Evolutionary conservation across 2,329 filamentous ascomycete species (phyloP), one percentile per base, ranked within the genome.

Genomic region (Alternaria infectoria): DNA sequence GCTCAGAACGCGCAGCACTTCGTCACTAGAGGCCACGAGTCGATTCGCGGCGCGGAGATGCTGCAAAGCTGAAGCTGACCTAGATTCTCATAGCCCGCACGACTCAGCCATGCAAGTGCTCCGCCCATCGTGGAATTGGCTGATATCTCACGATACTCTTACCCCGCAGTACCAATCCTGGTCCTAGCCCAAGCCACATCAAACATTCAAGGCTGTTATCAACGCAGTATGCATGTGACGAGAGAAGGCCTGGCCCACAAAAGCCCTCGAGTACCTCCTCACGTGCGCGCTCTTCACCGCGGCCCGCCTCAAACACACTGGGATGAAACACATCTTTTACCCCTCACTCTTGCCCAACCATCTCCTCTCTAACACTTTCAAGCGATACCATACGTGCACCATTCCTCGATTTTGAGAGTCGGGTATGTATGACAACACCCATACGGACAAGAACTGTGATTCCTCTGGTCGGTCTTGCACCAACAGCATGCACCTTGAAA

Each of bases 1-100:
- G 45, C n/a, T 50, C 26, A 23, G 6, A 30, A 40, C 23, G 26
- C 25, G 28, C 59, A 57, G 54, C 46, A 49, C 47, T 50, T 17
- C 30, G 21, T 59, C 59, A 54, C 40, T 49, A 59, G 55, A 62
- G 55, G 55, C 58, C 59, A 59, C 30, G 54, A 57, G 58, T 32
- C 23, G 23, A 3, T 44, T 43, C 30, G 55, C 3, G 36, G n/a
- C 45, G 32, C 36, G 19, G 45, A 57, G 45, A 32, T 28, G 26
- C 45, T 28, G 54, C 36, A 40, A 40, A 40, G 36, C 36, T 40
- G 36, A 30, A 36, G 47, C 36, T 45, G 28, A n/a, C 21, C 45
- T 25, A 40, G 44, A 30, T 40, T 32, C 28, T 19, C 26, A 36
- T 21, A 44, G 46, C 56, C 25, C 26, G 32, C 23, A n/a, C 25